Conservation (phyloP, 2,329 filamentous ascomycete species). For the Fusarium continuum region DNA sequence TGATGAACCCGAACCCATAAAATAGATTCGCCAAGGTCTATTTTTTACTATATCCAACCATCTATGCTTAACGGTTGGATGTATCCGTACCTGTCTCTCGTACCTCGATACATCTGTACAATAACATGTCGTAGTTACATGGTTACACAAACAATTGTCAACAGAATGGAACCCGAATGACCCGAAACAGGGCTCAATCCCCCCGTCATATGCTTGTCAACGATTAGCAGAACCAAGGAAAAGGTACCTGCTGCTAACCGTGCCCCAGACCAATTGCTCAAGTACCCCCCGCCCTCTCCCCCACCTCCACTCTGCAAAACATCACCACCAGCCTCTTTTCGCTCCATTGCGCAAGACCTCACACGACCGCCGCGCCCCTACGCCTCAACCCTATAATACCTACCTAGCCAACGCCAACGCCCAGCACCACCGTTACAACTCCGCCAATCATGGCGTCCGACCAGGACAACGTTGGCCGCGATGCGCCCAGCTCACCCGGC, state of each 20-base stretch:
- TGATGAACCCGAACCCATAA: no score
- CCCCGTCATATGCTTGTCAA: constrained; percentile 4
- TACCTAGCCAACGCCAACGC: no score
- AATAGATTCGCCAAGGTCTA: no score
- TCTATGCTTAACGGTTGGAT: background rate
- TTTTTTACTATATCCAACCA: background rate
- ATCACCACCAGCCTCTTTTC: constrained; percentile 15
- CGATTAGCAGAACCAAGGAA: background rate
- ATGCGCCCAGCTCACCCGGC: constrained; percentile 44
- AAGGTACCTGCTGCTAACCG: background rate
- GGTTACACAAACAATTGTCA: constrained; percentile 7
- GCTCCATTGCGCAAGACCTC: background rate
- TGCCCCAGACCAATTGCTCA: background rate
- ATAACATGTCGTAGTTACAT: background rate
- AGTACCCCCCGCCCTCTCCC: constrained; percentile 22
- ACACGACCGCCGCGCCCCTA: background rate
- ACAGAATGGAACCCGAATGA: background rate
- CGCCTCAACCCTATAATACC: background rate
- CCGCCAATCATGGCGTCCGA: constrained; percentile 56
- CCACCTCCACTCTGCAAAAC: constrained; percentile 11
- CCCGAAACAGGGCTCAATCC: constrained; percentile 11
- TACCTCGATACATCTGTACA: background rate
- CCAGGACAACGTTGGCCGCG: constrained; percentile 47
- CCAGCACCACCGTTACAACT: constrained; percentile 12
- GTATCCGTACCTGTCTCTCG: background rate